These are phyloP conservation scores for Alternaria hordeiaustralica DNA, from an alignment of 2,329 filamentous ascomycete species.

Conservation along the genomic window DNA sequence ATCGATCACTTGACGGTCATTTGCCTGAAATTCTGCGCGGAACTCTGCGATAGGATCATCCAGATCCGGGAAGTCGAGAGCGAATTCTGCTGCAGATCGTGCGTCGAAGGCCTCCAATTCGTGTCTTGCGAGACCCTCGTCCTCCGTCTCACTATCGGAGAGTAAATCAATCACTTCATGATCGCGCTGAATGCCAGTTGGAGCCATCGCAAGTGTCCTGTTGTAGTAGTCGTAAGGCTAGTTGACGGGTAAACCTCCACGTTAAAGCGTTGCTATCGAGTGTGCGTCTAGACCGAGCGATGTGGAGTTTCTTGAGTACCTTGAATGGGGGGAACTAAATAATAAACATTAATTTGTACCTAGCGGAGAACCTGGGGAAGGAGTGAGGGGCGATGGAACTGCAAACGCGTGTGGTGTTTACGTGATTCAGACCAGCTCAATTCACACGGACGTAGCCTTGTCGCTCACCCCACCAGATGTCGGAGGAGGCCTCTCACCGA, in stretches of 20 bases:
- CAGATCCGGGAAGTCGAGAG: conserved; percentile 6
- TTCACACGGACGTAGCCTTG: conserved; percentile 19
- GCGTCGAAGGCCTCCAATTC: conserved; percentile 12
- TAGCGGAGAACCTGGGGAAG: background rate
- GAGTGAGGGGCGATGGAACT: conserved; percentile 10
- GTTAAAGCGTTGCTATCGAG: background rate
- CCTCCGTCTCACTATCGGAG: conserved; percentile 32
- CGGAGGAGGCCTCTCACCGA: background rate
- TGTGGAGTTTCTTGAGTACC: background rate
- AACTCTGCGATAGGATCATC: conserved; percentile 7
- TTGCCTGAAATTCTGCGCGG: background rate
- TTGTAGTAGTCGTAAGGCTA: background rate
- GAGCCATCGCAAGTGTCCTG: conserved; percentile 15
- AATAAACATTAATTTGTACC: conserved; percentile 14
- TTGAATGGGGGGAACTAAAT: background rate
- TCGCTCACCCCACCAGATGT: conserved; percentile 6
- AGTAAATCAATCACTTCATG: conserved; percentile 29
- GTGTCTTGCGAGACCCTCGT: background rate
- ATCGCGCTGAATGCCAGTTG: background rate
- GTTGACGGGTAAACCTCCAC: background rate
- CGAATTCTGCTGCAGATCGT: background rate
- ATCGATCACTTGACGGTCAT: conserved; percentile 23
- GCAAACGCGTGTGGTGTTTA: conserved; percentile 2
- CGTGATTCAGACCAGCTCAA: conserved; percentile 4
- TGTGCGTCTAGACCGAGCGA: background rate